Conservation (phyloP, 2,329 filamentous ascomycete species). For the Pyricularia sp. region DNA sequence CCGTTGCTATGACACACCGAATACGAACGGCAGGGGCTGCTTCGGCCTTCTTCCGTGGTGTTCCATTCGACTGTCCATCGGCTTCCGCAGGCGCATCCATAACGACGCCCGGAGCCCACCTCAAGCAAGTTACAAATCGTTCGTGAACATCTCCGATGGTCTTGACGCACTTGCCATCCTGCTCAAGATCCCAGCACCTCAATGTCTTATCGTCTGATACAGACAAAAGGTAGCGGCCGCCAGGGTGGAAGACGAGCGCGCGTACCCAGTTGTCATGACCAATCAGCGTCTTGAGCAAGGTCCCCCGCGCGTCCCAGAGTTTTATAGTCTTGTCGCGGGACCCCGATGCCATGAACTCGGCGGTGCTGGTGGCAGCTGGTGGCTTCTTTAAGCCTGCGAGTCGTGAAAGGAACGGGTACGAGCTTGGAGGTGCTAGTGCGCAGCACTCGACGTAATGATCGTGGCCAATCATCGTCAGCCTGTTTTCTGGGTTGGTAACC, state of each 20-base stretch:
- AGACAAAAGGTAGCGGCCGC: slow-evolving; percentile 81
- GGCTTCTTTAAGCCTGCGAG: slow-evolving; percentile 78
- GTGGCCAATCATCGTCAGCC: slow-evolving; percentile 73
- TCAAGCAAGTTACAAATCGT: slow-evolving; percentile 77
- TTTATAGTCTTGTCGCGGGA: slow-evolving; percentile 85
- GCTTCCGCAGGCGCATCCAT: slow-evolving; percentile 42
- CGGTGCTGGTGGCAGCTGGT: slow-evolving; percentile 61
- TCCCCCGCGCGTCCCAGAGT: slow-evolving; percentile 80
- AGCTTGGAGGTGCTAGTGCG: slow-evolving; percentile 68
- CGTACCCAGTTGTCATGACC: slow-evolving; percentile 96
- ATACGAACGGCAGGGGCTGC: slow-evolving; percentile 50
- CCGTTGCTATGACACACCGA: slow-evolving; percentile 78
- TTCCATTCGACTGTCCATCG: slow-evolving; percentile 16
- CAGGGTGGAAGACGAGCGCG: slow-evolving; percentile 78
- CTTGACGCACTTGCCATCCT: slow-evolving; percentile 86
- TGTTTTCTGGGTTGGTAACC: slow-evolving; percentile 57
- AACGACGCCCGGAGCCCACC: slow-evolving; percentile 74
- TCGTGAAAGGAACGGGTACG: slow-evolving; percentile 67
- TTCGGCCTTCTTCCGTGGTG: slow-evolving; percentile 39
- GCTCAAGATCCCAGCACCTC: slow-evolving; percentile 85
- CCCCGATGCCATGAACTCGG: slow-evolving; percentile 85
- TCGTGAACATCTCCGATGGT: slow-evolving; percentile 64
- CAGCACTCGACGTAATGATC: slow-evolving; percentile 84
- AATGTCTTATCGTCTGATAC: slow-evolving; percentile 87
- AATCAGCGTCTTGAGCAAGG: slow-evolving; percentile 70